Evolutionary conservation across 352 stramenopile species (phyloP), one percentile per base, ranked within the genome.

Genomic region (Phytophthora citrophthora): DNA sequence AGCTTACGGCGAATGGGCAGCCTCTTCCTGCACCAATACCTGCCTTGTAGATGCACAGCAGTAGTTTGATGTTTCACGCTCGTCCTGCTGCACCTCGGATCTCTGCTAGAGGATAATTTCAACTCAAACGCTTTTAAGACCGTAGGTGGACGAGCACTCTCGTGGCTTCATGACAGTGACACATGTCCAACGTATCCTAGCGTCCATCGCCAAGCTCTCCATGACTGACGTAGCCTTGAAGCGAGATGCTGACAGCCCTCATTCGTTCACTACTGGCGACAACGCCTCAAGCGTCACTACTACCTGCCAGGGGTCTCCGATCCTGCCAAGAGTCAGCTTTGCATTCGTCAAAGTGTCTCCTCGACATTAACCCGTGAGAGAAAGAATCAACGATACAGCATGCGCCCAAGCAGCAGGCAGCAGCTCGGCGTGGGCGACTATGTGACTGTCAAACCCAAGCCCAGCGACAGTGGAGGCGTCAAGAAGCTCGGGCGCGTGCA

Each of bases 401-500:
- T 64, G 62, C 46, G 53, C 6, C 27, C 27, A 20, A 62, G 39
- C 47, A 69, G 61, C 46, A 54, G 41, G n/a, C 61, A 55, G 31
- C 61, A 45, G 18, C 54, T 70, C 29, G 13, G 54, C 34, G 55
- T 78, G 11, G 72, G 72, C 5, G 69, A 81, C 49, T 41, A 54
- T 27, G 65, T 76, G 38, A n/a, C 69, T 18, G 69, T 78, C 34
- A 74, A 72, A 38, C n/a, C 64, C 68, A 69, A 66, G 41, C 11
- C 50, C 51, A 38, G 59, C 27, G 58, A 55, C 39, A 55, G 39
- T 40, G 48, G 16, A 43, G 54, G 34, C 36, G 18, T n/a, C 32
- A 64, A 55, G 50, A 68, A 68, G 13, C 59, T 65, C 20, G 77
- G 74, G 0, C 76, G 77, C 34, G 65, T 89, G 5, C 68, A 85